Conservation (phyloP, 2,329 filamentous ascomycete species). For the Spiromastix sp. region DNA sequence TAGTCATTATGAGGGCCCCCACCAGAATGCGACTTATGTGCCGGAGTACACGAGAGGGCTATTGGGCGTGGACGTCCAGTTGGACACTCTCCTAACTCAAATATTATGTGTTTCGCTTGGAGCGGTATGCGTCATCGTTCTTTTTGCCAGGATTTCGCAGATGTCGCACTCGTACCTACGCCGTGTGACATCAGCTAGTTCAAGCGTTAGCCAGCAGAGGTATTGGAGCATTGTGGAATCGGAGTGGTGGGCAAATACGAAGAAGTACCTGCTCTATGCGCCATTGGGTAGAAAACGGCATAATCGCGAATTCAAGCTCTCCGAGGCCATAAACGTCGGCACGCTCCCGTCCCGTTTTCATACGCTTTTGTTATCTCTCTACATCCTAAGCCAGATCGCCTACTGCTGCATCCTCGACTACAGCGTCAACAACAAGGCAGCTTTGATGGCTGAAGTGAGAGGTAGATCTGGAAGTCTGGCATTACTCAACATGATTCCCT, state of each 20-base stretch:
- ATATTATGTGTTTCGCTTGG: constrained; percentile 29
- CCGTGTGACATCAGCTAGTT: constrained; percentile 29
- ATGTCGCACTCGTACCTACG: constrained; percentile 36
- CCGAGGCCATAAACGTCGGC: constrained; percentile 58
- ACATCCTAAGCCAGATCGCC: constrained; percentile 62
- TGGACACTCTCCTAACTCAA: constrained; percentile 29
- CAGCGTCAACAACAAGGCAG: constrained; percentile 31
- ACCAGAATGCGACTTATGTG: constrained; percentile 28
- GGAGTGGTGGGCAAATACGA: constrained; percentile 31
- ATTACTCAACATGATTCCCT: constrained; percentile 81
- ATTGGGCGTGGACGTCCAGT: constrained; percentile 28
- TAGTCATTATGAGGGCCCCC: background rate
- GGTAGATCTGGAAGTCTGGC: constrained; percentile 77
- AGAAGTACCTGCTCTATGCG: constrained; percentile 44
- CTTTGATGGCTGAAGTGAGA: constrained; percentile 69
- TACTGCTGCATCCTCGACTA: constrained; percentile 52
- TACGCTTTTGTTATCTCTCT: constrained; percentile 55
- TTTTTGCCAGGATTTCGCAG: constrained; percentile 32
- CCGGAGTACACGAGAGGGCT: constrained; percentile 31
- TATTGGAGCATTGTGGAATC: constrained; percentile 37
- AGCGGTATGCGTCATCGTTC: constrained; percentile 25
- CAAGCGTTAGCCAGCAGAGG: constrained; percentile 28
- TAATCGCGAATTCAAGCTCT: constrained; percentile 63
- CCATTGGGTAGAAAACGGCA: constrained; percentile 66
- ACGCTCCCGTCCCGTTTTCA: constrained; percentile 74